Conservation (phyloP, 2,329 filamentous ascomycete genomes). For the Trichoderma sp. region DNA sequence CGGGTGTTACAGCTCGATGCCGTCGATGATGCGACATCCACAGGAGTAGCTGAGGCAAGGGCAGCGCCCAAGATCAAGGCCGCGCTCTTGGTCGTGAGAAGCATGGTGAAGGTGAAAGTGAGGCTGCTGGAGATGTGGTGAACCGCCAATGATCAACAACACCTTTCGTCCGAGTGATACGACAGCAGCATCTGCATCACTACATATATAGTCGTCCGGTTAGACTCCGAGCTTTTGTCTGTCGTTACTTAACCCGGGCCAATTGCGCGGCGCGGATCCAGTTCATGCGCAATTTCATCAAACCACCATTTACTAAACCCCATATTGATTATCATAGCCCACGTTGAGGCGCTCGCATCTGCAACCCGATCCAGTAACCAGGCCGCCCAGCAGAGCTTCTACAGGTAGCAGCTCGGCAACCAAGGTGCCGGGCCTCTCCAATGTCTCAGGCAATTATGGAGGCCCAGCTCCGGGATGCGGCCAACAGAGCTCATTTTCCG, state of each 20-base stretch:
- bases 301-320: not conserved
- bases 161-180: not conserved
- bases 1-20: slow-evolving; percentile 19
- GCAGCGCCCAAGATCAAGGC: slow-evolving; percentile 1
- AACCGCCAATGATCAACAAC: not conserved
- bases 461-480: not conserved
- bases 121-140: not conserved
- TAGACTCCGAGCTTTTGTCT: not conserved
- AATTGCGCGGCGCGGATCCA: not conserved
- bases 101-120: not conserved
- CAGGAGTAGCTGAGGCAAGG: not conserved
- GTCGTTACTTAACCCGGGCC: not conserved
- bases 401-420: not conserved
- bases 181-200: not conserved
- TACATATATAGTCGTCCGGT: not conserved
- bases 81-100: not conserved
- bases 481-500: not conserved
- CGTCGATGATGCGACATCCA: not conserved
- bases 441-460: not conserved
- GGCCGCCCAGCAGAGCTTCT: not conserved
- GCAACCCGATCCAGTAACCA: slow-evolving; percentile 2
- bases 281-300: not conserved
- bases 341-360: not conserved
- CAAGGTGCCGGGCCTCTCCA: not conserved
- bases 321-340: not conserved